phyloP scores from a whole-genome alignment of 805 yeast genomes.

The Zygosaccharomyces pseudorouxii region DNA sequence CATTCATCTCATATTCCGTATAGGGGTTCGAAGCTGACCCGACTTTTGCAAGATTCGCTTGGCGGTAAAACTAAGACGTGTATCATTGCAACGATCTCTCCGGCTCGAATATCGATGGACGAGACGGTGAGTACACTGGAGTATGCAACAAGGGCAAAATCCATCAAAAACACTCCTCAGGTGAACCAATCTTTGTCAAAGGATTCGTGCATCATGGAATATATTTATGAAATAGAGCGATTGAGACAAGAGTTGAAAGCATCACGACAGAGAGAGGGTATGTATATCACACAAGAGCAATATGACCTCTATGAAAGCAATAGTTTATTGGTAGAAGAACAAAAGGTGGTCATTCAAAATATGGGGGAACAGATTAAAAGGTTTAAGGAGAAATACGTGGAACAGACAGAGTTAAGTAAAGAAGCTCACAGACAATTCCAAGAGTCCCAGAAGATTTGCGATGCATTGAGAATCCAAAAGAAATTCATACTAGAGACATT shows the following conservation, averaged over 20 bases:
- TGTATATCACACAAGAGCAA: conserved; percentile 51
- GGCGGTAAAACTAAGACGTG: conserved; percentile 84
- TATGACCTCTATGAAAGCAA: conserved; percentile 42
- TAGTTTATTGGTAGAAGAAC: conserved; percentile 46
- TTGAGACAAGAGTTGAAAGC: conserved; percentile 58
- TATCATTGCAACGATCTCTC: conserved; percentile 77
- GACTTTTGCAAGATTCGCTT: conserved; percentile 72
- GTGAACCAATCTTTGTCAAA: conserved; percentile 56
- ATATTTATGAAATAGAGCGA: conserved; percentile 50
- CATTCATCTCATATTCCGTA: conserved; percentile 71
- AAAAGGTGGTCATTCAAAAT: conserved; percentile 43
- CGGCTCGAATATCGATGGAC: conserved; percentile 64
- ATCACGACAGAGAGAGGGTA: conserved; percentile 60
- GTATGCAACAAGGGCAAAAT: conserved; percentile 79
- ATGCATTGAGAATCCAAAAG: conserved; percentile 11
- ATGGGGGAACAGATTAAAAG: conserved; percentile 45
- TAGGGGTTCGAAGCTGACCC: conserved; percentile 75
- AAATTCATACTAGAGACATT: conserved; percentile 12
- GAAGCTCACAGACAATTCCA: conserved; percentile 20
- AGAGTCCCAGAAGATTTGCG: conserved; percentile 11
- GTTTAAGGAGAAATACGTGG: conserved; percentile 40
- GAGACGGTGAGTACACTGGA: conserved; percentile 79
- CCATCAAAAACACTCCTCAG: conserved; percentile 65
- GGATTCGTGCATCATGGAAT: conserved; percentile 49
- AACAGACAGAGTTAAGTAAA: conserved; percentile 29